A percentile compares a stretch with the other conserved stretches of the same genome.
phyloP scores from a whole-genome alignment of 306 rosid species.

The Cicer cuneatum region DNA sequence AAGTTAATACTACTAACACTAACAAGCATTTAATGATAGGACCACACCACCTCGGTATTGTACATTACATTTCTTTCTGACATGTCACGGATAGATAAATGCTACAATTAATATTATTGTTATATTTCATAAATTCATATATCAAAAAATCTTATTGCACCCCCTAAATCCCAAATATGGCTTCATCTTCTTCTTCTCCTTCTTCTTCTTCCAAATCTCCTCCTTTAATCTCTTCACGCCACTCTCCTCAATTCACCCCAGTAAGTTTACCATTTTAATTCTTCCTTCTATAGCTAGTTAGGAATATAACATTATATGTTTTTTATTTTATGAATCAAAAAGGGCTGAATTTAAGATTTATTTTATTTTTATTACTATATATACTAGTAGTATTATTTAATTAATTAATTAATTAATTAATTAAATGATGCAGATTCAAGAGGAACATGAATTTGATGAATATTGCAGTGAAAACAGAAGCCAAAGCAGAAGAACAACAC shows the following conservation, averaged over 20 bases:
- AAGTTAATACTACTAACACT: no score
- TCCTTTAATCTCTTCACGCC: constrained; percentile 50
- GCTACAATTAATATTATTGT: no score
- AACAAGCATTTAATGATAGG: no score
- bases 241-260: constrained; percentile 57
- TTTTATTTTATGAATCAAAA: background rate
- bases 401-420: background rate
- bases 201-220: constrained; percentile 49
- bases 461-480: constrained; percentile 48
- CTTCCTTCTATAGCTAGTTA: background rate
- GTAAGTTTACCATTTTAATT: constrained; percentile 29
- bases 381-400: no score
- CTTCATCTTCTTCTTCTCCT: constrained; percentile 33
- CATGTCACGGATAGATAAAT: no score
- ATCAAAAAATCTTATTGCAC: no score
- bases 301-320: background rate
- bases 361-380: no score
- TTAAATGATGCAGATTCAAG: constrained; percentile 71
- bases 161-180: no score
- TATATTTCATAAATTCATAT: no score
- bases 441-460: constrained; percentile 61
- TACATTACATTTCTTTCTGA: no score
- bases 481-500: constrained; percentile 49
- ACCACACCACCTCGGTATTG: no score
- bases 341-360: no score